phyloP scores from a whole-genome alignment of 257 asterid species.

The Sherardia arvensis region DNA sequence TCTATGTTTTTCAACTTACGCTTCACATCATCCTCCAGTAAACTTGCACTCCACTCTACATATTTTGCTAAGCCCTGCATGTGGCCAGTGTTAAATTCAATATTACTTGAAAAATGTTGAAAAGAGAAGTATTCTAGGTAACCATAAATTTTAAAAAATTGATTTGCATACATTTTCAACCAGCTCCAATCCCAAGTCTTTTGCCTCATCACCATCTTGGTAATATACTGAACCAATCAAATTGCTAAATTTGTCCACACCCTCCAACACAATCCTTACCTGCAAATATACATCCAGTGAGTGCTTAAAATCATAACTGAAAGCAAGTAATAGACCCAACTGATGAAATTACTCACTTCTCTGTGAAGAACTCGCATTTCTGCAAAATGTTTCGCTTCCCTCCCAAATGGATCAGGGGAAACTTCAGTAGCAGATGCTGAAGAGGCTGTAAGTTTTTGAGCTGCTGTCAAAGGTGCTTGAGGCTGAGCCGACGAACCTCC shows the following conservation, averaged over 20 bases:
- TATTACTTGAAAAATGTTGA: neutral
- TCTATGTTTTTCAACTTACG: slow-evolving; percentile 70
- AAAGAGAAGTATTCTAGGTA: neutral
- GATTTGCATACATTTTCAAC: slow-evolving; percentile 58
- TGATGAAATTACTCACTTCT: slow-evolving; percentile 49
- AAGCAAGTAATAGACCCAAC: no score
- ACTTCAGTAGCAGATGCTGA: slow-evolving; percentile 53
- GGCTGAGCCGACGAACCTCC: slow-evolving; percentile 53
- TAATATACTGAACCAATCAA: slow-evolving; percentile 80
- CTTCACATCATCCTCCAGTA: slow-evolving; percentile 68
- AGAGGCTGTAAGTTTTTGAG: slow-evolving; percentile 76
- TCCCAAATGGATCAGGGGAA: slow-evolving; percentile 80
- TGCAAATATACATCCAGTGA: slow-evolving; percentile 19
- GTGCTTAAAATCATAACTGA: neutral
- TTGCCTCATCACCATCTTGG: slow-evolving; percentile 83
- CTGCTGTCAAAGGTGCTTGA: slow-evolving; percentile 73
- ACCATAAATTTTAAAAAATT: neutral
- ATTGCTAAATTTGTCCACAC: slow-evolving; percentile 88
- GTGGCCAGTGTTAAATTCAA: neutral
- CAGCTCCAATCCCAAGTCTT: slow-evolving; percentile 86
- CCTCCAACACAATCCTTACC: slow-evolving; percentile 94
- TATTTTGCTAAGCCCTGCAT: slow-evolving; percentile 78
- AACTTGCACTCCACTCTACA: slow-evolving; percentile 88
- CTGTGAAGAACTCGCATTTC: slow-evolving; percentile 87
- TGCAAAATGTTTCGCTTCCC: slow-evolving; percentile 94